phyloP scores from a whole-genome alignment of 352 stramenopile genomes.

The Globisporangium camurandrum region DNA sequence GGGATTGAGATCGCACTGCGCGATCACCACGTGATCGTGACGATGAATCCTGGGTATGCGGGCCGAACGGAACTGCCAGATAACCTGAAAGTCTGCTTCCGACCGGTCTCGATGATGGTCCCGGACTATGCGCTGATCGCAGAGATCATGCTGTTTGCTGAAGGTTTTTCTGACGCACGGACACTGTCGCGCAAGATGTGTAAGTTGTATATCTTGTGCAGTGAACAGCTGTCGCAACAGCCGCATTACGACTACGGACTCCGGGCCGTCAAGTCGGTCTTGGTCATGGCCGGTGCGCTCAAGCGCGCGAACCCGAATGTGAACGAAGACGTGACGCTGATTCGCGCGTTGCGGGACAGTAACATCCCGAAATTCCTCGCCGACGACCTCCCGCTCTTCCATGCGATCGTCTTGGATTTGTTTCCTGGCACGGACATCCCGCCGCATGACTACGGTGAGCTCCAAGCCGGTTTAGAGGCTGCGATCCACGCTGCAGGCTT shows the following conservation, averaged over 20 bases:
- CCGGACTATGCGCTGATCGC: constrained; percentile 93
- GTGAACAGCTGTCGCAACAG: constrained; percentile 91
- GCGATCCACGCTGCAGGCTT: constrained; percentile 56
- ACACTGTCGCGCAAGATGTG: constrained; percentile 95
- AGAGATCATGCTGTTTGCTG: constrained; percentile 96
- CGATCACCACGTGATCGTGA: constrained; percentile 96
- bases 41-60: constrained; percentile 96
- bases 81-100: constrained; percentile 95
- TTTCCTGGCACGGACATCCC: constrained; percentile 84
- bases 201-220: constrained; percentile 91
- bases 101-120: constrained; percentile 96
- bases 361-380: constrained; percentile 94
- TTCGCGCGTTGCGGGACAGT: constrained; percentile 86
- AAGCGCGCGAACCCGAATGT: constrained; percentile 71
- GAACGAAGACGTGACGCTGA: constrained; percentile 87
- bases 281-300: constrained; percentile 89
- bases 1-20: constrained; percentile 93
- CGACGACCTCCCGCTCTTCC: constrained; percentile 89
- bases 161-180: constrained; percentile 92
- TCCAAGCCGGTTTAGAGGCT: constrained; percentile 56
- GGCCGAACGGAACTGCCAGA: constrained; percentile 94
- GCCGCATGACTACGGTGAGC: constrained; percentile 80
- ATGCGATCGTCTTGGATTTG: constrained; percentile 87
- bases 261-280: constrained; percentile 88
- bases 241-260: constrained; percentile 94